phyloP scores from a whole-genome alignment of 2,329 filamentous ascomycete species.

The Diaporthe aspalathi region DNA sequence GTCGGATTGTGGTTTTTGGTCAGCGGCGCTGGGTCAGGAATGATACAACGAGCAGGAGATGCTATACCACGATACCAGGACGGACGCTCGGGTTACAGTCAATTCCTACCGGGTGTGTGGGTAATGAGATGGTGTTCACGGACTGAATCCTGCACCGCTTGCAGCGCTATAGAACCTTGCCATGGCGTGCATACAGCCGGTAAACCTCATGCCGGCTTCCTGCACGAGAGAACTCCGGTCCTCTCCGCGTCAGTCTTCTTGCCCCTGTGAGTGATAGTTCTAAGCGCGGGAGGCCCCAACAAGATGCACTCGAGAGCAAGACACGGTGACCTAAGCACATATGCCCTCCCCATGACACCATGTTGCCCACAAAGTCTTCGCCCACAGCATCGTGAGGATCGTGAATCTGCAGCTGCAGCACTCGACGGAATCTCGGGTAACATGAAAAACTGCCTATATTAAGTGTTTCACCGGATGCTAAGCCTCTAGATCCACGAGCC shows the following conservation, averaged over 20 bases:
- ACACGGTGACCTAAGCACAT: not conserved
- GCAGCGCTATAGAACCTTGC: not conserved
- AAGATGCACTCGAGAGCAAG: no score
- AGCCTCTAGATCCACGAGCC: not conserved
- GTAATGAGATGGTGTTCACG: not conserved
- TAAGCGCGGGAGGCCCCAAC: not conserved
- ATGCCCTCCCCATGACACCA: not conserved
- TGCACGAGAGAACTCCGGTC: no score
- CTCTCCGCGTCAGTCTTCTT: not conserved
- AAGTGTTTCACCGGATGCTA: not conserved
- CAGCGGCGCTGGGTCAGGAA: not conserved
- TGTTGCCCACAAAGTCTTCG: not conserved
- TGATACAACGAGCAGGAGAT: not conserved
- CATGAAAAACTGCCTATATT: no score
- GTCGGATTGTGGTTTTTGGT: not conserved
- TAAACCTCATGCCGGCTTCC: not conserved
- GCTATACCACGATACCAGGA: conserved; percentile 15
- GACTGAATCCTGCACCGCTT: not conserved
- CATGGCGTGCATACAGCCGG: not conserved
- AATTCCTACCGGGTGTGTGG: not conserved
- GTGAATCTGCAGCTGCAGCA: no score
- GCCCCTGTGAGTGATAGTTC: no score
- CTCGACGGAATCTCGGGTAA: no score
- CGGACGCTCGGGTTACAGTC: not conserved
- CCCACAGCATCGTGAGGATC: not conserved